Percentiles rank a stretch among this genome's conserved stretches.
Conservation (phyloP, 116 monocot genomes). For the Iris pallida region DNA sequence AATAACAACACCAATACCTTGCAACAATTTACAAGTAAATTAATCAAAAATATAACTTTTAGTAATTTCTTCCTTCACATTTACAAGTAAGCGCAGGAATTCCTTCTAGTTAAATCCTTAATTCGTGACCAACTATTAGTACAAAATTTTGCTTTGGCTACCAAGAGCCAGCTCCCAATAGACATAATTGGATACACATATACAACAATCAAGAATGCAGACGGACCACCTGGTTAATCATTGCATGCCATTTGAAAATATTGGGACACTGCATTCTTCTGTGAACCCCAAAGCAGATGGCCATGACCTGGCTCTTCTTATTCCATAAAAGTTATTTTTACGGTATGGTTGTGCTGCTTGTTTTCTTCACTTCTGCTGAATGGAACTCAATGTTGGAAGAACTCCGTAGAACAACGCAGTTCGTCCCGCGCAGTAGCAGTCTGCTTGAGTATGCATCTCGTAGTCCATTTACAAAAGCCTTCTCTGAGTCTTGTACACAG, state of each 20-base stretch:
- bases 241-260: background rate
- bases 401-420: background rate
- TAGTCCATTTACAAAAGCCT: background rate
- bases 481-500: too few species aligned
- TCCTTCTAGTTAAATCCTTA: too few species aligned
- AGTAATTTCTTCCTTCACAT: too few species aligned
- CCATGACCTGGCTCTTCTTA: background rate
- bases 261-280: background rate
- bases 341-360: too few species aligned
- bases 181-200: background rate
- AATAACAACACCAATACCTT: too few species aligned
- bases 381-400: background rate
- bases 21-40: too few species aligned
- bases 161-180: too few species aligned
- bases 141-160: too few species aligned
- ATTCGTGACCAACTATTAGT: too few species aligned
- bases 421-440: background rate
- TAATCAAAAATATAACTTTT: too few species aligned
- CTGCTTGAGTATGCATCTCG: background rate
- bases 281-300: background rate
- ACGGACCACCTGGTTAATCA: background rate
- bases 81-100: too few species aligned
- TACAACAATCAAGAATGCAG: background rate
- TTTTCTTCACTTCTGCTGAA: background rate
- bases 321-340: background rate